These are phyloP conservation scores for Pythium myriotylum DNA, from an alignment of 352 stramenopile species.

Conservation along the genomic window DNA sequence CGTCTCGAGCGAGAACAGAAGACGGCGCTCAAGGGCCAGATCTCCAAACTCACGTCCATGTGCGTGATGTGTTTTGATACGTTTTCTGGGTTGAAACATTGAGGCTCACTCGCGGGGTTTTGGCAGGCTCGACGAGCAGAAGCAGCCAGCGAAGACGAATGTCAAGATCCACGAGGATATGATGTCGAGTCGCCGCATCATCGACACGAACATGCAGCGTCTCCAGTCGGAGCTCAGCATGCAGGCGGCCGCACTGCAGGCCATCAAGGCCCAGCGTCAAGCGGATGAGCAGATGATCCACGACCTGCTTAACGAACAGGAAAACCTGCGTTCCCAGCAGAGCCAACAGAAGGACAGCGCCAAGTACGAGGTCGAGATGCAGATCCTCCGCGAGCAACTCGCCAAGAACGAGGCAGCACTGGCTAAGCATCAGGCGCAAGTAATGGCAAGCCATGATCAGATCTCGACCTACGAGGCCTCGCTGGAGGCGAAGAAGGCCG, in stretches of 20 bases:
- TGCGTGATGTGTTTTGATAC: conserved; percentile 13
- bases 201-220: conserved; percentile 81
- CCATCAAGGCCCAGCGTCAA: conserved; percentile 70
- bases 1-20: conserved; percentile 84
- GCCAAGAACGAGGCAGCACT: conserved; percentile 72
- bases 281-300: conserved; percentile 84
- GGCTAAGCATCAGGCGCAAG: conserved; percentile 72
- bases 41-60: conserved; percentile 81
- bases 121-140: conserved; percentile 53
- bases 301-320: conserved; percentile 83
- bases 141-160: conserved; percentile 36
- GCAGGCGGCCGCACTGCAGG: conserved; percentile 58
- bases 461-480: conserved; percentile 70
- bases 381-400: conserved; percentile 64
- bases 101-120: neutral
- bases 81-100: neutral
- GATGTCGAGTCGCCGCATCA: conserved; percentile 80
- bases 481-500: conserved; percentile 56
- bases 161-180: conserved; percentile 80
- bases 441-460: conserved; percentile 63
- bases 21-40: conserved; percentile 65
- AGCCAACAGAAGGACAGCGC: conserved; percentile 45
- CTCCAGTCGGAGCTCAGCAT: conserved; percentile 66
- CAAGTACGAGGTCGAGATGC: conserved; percentile 75
- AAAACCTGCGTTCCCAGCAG: conserved; percentile 62